Percentiles rank a stretch among this genome's conserved stretches.
These are phyloP conservation scores for Rossbeevera mucosa DNA, from an alignment of 768 basidiomycete genomes.

Conservation along the genomic window DNA sequence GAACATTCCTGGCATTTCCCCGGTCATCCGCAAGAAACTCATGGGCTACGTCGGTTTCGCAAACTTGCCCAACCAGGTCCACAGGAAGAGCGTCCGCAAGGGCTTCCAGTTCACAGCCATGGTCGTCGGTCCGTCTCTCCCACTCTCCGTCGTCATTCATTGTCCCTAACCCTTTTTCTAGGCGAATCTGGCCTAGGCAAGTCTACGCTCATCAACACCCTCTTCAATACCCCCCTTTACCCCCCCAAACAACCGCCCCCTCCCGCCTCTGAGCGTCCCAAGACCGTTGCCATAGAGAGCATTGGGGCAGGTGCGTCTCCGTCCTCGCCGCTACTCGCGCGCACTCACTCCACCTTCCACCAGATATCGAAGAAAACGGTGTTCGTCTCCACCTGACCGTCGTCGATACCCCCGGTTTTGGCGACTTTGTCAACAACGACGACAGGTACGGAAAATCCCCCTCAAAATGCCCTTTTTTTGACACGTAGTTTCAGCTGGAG, in stretches of 20 bases:
- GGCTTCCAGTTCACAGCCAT: slow-evolving; percentile 99
- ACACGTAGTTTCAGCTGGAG: slow-evolving; percentile 69
- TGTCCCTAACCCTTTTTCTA: slow-evolving; percentile 27
- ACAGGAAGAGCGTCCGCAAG: slow-evolving; percentile 96
- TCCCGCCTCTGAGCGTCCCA: slow-evolving; percentile 81
- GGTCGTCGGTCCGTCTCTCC: slow-evolving; percentile 84
- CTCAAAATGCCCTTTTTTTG: slow-evolving; percentile 11
- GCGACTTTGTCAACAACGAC: slow-evolving; percentile 99
- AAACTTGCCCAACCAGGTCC: slow-evolving; percentile 98
- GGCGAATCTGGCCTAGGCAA: slow-evolving; percentile 99
- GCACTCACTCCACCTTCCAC: slow-evolving; percentile 22
- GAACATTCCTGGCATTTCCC: slow-evolving; percentile 28
- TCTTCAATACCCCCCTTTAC: slow-evolving; percentile 96
- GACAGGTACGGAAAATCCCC: slow-evolving; percentile 62
- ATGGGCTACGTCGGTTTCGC: slow-evolving; percentile 96
- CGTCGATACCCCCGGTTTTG: slow-evolving; percentile 98
- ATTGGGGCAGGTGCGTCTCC: slow-evolving; percentile 82
- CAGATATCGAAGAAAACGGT: slow-evolving; percentile 98
- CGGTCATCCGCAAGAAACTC: slow-evolving; percentile 79
- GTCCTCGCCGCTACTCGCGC: background rate
- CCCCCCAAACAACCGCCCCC: slow-evolving; percentile 79
- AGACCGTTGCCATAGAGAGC: slow-evolving; percentile 97
- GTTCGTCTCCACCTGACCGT: slow-evolving; percentile 97
- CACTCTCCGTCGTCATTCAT: background rate
- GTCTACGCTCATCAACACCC: slow-evolving; percentile 97